Base-by-base conservation (phyloP, 441 rosid genomes). In the Jatropha podagrica region DNA sequence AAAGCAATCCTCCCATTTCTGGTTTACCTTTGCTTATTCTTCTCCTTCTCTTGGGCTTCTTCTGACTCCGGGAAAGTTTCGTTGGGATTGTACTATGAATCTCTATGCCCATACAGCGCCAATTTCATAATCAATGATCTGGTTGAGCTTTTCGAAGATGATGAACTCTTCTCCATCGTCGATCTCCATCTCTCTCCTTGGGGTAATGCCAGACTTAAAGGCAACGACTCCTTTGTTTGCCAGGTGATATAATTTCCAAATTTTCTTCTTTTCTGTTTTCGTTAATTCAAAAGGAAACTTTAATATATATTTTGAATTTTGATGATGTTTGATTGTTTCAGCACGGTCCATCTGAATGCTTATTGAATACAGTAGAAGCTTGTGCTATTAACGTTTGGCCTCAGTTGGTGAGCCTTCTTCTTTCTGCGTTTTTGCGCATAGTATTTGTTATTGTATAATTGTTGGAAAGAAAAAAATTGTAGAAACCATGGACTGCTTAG, bases 361-460 rank as follows among this genome's bases (percentile, higher is more conserved):
- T 91, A 7, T 84, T 95, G 82, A 89, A 93, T 81, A 91, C 96
- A 0, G 88, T 95, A 60, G 98, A 95, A 81, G 98, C 97, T 17
- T 95, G 99, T 74, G 98, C 96, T 0, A 84, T 95, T 64, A 82
- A 87, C 67, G 71, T 74, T 71, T 95, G 97, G 97, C 96, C 97
- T 58, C 68, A 86, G 59, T 61, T 91, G 92, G 99, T 95, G 55
- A 83, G 82, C 55, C 15, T 10, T 63, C 4, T 12, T 46, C 11
- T 20, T 18, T 58, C 9, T 63, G 26, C 46, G 10, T 44, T 0
- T 44, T 44, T 44, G 48, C 10, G 48, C 7, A 44, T 44, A 20
- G 27, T 9, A 42, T n/a, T 7, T 48, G 10, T 17, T 9, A 5
- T 11, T 27, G 12, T 61, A 61, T 32, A 3, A 44, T 44, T 49